Evolutionary conservation across 345 rosid species (phyloP), one percentile per base, ranked within the genome.

Genomic region (Citrus mangshanensis): DNA sequence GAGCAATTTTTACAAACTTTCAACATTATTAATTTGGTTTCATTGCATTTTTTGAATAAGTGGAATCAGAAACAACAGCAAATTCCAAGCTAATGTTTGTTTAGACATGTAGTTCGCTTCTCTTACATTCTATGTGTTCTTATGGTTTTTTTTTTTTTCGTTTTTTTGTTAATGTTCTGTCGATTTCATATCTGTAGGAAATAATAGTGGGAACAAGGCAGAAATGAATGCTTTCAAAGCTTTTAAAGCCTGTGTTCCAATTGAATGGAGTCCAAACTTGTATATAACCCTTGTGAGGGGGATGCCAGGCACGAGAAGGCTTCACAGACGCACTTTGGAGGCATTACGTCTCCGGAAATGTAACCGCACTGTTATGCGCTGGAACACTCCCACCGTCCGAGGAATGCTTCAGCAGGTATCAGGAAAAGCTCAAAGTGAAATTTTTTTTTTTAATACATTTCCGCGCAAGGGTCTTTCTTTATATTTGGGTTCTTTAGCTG

Each of bases 341-440:
- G 97, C 94, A 28, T 81, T 91, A 84, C 89, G 88, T 34, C 92
- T 93, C 13, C 71, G 89, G 59, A 90, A 90, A 85, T 89, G 94
- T 82, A 92, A 89, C 85, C 91, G 91, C 42, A 93, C 95, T 63
- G 93, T 93, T 49, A 81, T 82, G 85, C 91, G 86, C 4, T 83
- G 86, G 59, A 93, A 93, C 86, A 88, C 86, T 30, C 91, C 95
- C 49, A 84, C 93, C 14, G 87, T 89, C 71, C 82, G 94, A 59
- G 95, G 97, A 83, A 91, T 91, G 95, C 83, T 93, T 74, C 85
- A 89, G 56, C 97, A 93, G 94, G 95, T 91, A 58, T 64, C 21
- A 19, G 13, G 61, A 54, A 27, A 14, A 38, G 21, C 42, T 74
- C 13, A 3, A 5, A 72, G 2, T 42, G 35, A 62, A 34, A 2